These are phyloP conservation scores for Botrytis medusae DNA, from an alignment of 2,329 filamentous ascomycete genomes.

Conservation along the genomic window DNA sequence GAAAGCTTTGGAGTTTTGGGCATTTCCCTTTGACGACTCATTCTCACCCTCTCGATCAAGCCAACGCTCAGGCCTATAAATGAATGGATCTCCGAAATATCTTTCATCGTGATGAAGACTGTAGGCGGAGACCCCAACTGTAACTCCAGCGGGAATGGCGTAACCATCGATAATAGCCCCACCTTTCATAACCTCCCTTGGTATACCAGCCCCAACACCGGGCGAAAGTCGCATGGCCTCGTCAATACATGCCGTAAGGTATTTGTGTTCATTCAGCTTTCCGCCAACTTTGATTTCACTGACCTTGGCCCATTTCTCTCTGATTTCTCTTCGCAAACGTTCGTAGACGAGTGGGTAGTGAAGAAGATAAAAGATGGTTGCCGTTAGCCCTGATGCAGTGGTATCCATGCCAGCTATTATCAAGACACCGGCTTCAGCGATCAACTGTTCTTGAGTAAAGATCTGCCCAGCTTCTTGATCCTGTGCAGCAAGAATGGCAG, in stretches of 20 bases:
- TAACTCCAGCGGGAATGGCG: constrained; percentile 43
- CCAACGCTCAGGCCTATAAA: not conserved
- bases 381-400: not conserved
- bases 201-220: constrained; percentile 29
- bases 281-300: not conserved
- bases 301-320: not conserved
- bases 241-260: constrained; percentile 46
- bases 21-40: not conserved
- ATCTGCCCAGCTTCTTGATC: not conserved
- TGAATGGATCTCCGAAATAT: not conserved
- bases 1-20: not conserved
- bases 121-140: constrained; percentile 47
- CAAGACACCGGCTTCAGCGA: not conserved
- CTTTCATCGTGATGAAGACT: constrained; percentile 5
- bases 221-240: constrained; percentile 33
- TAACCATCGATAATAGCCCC: constrained; percentile 32
- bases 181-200: constrained; percentile 28
- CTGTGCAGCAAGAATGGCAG: not conserved
- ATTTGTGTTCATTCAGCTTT: constrained; percentile 39
- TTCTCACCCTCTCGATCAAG: not conserved
- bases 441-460: not conserved
- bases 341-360: not conserved
- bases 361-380: constrained; percentile 9
- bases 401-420: constrained; percentile 12
- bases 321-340: not conserved